Percentiles rank a stretch among this genome's conserved stretches.
Conservation (phyloP, 1,284 basidiomycete genomes). For the Trichosporon coremiiforme region DNA sequence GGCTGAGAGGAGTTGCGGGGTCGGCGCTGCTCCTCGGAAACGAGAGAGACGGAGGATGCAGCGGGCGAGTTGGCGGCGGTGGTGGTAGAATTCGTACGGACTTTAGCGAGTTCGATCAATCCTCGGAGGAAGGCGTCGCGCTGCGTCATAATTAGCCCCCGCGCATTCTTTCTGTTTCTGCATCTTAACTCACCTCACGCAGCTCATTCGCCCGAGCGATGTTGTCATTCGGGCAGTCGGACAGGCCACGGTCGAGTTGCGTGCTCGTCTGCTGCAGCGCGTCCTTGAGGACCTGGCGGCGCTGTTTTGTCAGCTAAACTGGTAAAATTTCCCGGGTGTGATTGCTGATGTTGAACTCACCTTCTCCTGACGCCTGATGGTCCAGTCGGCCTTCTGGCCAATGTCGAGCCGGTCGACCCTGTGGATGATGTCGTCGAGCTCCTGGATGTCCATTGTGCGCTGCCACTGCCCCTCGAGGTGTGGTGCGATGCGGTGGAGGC, state of each 20-base stretch:
- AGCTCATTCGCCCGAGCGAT: constrained; percentile 40
- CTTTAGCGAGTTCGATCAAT: constrained; percentile 15
- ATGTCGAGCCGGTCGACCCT: constrained; percentile 2
- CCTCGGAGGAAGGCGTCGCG: constrained; percentile 21
- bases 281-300: constrained; percentile 12
- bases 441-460: constrained; percentile 35
- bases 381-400: constrained; percentile 6
- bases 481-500: constrained; percentile 76
- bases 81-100: background rate
- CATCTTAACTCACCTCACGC: constrained; percentile 34
- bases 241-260: constrained; percentile 4
- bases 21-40: constrained; percentile 3
- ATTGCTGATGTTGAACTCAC: background rate
- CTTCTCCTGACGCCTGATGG: constrained; percentile 6
- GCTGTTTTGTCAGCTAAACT: constrained; percentile 15
- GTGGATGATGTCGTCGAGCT: constrained; percentile 29
- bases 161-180: background rate
- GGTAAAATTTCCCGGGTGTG: background rate
- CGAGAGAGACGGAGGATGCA: constrained; percentile 16
- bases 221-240: constrained; percentile 31
- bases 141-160: background rate
- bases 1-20: constrained; percentile 5
- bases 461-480: constrained; percentile 72
- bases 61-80: constrained; percentile 16
- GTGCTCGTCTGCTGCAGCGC: constrained; percentile 1